phyloP scores from a whole-genome alignment of 148 eudicot species.

The Rhododendron ovatum region DNA sequence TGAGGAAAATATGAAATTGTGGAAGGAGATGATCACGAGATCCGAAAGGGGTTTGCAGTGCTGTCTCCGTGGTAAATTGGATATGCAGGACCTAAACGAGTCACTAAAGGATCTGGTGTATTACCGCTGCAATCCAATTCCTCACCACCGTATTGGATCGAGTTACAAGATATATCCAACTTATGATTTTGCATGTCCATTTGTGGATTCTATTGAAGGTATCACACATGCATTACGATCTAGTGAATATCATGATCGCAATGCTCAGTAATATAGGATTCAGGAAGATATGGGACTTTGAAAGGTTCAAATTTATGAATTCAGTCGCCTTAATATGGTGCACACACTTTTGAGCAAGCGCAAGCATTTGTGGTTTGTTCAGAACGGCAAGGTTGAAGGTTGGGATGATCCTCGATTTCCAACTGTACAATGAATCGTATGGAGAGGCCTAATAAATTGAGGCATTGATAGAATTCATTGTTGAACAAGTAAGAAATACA shows the following conservation, averaged over 20 bases:
- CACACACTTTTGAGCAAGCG: constrained; percentile 98
- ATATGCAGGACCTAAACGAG: constrained; percentile 97
- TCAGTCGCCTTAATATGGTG: constrained; percentile 91
- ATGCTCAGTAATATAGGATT: constrained; percentile 88
- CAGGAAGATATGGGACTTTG: constrained; percentile 86
- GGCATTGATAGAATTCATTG: constrained; percentile 86
- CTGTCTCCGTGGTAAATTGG: constrained; percentile 88
- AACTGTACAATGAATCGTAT: constrained; percentile 96
- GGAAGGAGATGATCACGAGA: constrained; percentile 92
- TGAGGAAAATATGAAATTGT: constrained; percentile 65
- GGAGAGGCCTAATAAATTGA: constrained; percentile 85
- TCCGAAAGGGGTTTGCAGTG: constrained; percentile 85
- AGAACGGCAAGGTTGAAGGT: constrained; percentile 93
- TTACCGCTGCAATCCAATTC: constrained; percentile 84
- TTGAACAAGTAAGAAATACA: constrained; percentile 66
- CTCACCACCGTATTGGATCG: constrained; percentile 88
- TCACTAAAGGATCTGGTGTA: constrained; percentile 88
- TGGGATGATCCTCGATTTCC: constrained; percentile 99
- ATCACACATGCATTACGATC: constrained; percentile 96
- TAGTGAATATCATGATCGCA: constrained; percentile 97
- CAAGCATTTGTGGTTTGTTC: constrained; percentile 96
- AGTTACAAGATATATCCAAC: constrained; percentile 92
- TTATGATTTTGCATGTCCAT: constrained; percentile 99
- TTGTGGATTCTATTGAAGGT: constrained; percentile 88
- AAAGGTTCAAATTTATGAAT: constrained; percentile 83